Evolutionary conservation across 1,284 basidiomycete species (phyloP).

Genomic region (Cutaneotrichosporon cavernicola): DNA sequence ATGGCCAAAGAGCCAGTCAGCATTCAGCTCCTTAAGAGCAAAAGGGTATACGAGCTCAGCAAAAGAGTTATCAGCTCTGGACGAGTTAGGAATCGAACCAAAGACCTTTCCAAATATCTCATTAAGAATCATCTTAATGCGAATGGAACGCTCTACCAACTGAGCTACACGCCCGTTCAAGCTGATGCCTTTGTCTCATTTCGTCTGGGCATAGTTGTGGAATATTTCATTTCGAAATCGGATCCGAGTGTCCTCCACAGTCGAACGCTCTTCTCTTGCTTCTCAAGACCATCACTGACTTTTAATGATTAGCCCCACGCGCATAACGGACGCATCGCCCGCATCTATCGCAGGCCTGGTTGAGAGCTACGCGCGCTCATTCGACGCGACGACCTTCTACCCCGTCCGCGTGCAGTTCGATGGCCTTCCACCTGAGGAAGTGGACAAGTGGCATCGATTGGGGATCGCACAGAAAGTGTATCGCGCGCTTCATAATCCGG

Average conservation of each 20-base stretch:
- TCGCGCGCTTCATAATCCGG: no score
- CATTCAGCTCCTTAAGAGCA: no score
- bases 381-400: neutral
- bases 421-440: no score
- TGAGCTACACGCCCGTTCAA: neutral
- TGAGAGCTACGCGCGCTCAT: neutral
- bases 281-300: neutral
- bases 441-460: no score
- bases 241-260: no score
- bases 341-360: neutral
- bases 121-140: neutral
- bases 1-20: no score
- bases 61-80: neutral
- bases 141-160: constrained; percentile 1
- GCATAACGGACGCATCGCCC: neutral
- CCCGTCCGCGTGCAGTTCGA: neutral
- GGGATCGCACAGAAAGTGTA: no score
- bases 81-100: constrained; percentile 1
- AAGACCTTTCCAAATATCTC: neutral
- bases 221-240: no score
- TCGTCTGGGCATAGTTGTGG: no score
- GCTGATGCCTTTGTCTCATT: neutral
- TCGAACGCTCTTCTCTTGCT: neutral
- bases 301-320: neutral
- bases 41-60: no score